Evolutionary conservation across 495 filamentous ascomycete genomes (phyloP).

Genomic region (Penicillium coffeae): DNA sequence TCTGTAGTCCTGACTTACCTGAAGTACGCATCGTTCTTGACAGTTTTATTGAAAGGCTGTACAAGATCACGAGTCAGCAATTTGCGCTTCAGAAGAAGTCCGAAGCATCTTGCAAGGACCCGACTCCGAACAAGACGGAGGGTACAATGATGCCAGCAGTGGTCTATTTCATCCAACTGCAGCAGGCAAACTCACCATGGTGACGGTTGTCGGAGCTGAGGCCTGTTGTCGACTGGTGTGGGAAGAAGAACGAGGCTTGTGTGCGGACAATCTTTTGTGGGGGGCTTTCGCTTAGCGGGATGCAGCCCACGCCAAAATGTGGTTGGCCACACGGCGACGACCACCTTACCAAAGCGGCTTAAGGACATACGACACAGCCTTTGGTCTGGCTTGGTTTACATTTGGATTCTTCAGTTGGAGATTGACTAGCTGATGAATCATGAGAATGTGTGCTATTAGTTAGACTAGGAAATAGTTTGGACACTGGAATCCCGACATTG

Average conservation of each 20-base stretch:
- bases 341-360: constrained; percentile 3
- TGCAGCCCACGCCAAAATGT: constrained; percentile 37
- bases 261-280: constrained; percentile 39
- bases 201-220: constrained; percentile 41
- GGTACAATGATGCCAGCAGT: constrained; percentile 13
- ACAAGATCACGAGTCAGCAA: constrained; percentile 82
- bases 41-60: constrained; percentile 89
- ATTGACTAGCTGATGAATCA: not conserved
- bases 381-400: not conserved
- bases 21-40: constrained; percentile 98
- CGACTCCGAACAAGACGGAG: constrained; percentile 30
- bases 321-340: constrained; percentile 39
- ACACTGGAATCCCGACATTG: no score
- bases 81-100: constrained; percentile 88
- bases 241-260: constrained; percentile 21
- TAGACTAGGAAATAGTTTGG: no score
- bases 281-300: constrained; percentile 44
- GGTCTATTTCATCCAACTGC: constrained; percentile 22
- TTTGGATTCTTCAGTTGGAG: not conserved
- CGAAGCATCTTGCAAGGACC: constrained; percentile 98
- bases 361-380: constrained; percentile 1
- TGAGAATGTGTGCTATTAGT: no score
- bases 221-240: constrained; percentile 26
- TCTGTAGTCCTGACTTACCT: constrained; percentile 55
- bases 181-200: constrained; percentile 45